Evolutionary conservation across 495 filamentous ascomycete genomes (phyloP), one percentile per base, ranked within the genome.

Genomic region (Amniculicola lignicola): DNA sequence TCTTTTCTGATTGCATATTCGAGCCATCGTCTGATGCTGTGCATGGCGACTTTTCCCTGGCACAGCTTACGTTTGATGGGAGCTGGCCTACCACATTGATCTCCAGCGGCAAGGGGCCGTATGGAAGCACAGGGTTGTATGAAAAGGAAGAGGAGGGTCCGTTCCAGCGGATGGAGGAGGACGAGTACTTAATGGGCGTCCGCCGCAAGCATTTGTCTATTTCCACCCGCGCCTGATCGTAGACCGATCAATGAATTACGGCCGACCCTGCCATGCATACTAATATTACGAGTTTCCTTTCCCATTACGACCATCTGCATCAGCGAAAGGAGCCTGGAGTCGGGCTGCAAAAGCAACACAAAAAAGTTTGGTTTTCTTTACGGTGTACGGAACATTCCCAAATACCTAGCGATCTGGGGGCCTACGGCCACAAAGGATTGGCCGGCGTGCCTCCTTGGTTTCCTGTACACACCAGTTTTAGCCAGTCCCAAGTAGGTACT

Each of bases 41-140:
- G n/a, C 77, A 80, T 35, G 78, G 77, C 12, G 70, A 78, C 39
- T 75, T 79, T 46, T 57, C 68, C 11, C 54, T 72, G 1, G 67
- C 70, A 14, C 67, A 75, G 44, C 49, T 74, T 23, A 41, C 52
- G 3, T 75, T 72, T 1, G 63, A 61, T 15, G 74, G 69, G 6
- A 19, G 51, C 18, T 80, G 78, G 77, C 70, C 69, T 5, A 38
- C 59, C 7, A 47, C 66, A 12, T 10, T 40, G 16, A 10, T 40
- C 16, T 40, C 59, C 1, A 73, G 69, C 27, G 69, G 69, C 11
- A 79, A 79, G 54, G 78, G 78, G 0, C 78, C 78, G 0, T 80
- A 79, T 45, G 77, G 77, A n/a, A 66, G 67, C 37, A 78, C 75
- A 5, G 77, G 78, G 0, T 62, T 76, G 18, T 79, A 79, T 41